Evolutionary conservation across 2,329 filamentous ascomycete genomes (phyloP).

Genomic region (Anthostomella pinea): DNA sequence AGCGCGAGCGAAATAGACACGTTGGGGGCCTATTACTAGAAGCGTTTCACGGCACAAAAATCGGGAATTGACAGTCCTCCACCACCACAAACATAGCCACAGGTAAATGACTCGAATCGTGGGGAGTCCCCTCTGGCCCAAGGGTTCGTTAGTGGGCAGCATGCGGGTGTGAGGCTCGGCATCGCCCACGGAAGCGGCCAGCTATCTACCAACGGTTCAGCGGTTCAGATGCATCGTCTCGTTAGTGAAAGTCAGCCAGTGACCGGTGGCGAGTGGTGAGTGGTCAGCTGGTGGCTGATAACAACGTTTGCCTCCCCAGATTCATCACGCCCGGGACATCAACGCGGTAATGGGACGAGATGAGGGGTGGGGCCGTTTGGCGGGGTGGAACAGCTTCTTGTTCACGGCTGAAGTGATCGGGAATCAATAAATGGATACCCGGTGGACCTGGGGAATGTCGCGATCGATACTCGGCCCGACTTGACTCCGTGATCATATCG

Average conservation of each 20-base stretch:
- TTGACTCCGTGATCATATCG: background rate
- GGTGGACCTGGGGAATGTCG: constrained; percentile 1
- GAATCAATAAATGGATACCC: constrained; percentile 15
- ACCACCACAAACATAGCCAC: constrained; percentile 3
- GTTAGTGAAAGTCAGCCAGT: too few species aligned
- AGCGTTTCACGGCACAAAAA: constrained; percentile 20
- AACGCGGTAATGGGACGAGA: constrained; percentile 24
- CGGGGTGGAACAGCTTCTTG: constrained; percentile 16
- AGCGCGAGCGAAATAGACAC: constrained; percentile 1
- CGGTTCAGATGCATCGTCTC: too few species aligned
- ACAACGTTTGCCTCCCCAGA: too few species aligned
- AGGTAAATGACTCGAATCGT: background rate
- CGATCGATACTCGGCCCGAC: too few species aligned
- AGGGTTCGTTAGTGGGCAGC: too few species aligned
- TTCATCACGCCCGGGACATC: constrained; percentile 21
- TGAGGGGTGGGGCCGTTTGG: constrained; percentile 21
- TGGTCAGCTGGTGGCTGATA: too few species aligned
- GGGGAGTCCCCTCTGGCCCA: too few species aligned
- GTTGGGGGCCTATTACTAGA: background rate
- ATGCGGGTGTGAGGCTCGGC: too few species aligned
- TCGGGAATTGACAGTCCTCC: constrained; percentile 24
- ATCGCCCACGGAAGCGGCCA: too few species aligned
- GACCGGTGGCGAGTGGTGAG: too few species aligned
- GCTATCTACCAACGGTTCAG: too few species aligned
- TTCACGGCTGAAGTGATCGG: constrained; percentile 31